A percentile compares a stretch with the other conserved stretches of the same genome.
Conservation (phyloP, 73 alveolate genomes). For the Stentor coeruleus region DNA sequence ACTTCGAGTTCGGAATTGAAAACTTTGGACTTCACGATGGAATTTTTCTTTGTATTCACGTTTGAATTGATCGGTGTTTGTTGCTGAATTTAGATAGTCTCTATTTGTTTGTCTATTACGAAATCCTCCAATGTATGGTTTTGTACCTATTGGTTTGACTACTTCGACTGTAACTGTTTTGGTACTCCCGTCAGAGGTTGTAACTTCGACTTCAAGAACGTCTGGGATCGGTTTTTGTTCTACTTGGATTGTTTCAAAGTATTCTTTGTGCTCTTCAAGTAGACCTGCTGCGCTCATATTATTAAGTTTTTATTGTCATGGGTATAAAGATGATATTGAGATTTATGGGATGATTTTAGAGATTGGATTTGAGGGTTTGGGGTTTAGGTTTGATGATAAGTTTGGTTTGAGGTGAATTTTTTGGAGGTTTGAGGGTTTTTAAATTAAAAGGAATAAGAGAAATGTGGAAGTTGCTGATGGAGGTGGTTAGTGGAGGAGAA, state of each 20-base stretch:
- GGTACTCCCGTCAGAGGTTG: slow-evolving; percentile 51
- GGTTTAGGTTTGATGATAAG: no score
- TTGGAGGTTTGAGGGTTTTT: no score
- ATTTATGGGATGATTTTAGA: no score
- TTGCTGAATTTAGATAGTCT: slow-evolving; percentile 73
- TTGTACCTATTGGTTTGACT: slow-evolving; percentile 48
- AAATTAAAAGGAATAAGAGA: no score
- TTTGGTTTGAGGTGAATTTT: no score
- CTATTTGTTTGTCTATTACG: slow-evolving; percentile 76
- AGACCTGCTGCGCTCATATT: no score
- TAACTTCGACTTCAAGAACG: slow-evolving; percentile 63
- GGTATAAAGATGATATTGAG: no score
- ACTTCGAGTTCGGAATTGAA: slow-evolving; percentile 93
- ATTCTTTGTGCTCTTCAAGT: slow-evolving; percentile 31
- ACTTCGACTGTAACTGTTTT: slow-evolving; percentile 66
- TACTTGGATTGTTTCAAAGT: slow-evolving; percentile 62
- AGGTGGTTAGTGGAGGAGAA: no score
- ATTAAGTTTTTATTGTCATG: no score
- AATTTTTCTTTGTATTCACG: slow-evolving; percentile 28
- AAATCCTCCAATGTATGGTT: slow-evolving; percentile 94
- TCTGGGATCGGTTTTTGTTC: slow-evolving; percentile 68
- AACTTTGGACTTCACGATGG: slow-evolving; percentile 86
- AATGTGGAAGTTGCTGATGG: no score
- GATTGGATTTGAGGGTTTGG: no score
- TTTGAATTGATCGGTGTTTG: slow-evolving; percentile 72